Base-by-base conservation (phyloP, 169 alveolate species). In the Miamiensis avidus region DNA sequence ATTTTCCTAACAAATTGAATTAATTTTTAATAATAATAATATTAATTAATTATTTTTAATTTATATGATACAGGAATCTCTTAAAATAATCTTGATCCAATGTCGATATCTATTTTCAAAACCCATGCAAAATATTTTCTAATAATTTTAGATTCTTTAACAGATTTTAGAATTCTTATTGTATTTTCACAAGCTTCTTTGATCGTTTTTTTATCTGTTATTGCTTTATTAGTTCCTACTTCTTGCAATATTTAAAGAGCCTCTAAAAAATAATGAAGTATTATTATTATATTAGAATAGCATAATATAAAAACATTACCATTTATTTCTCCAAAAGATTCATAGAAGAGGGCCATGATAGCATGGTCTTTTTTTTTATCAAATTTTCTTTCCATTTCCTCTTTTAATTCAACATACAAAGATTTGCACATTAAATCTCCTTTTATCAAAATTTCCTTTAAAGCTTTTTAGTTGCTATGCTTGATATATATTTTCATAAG, bases 171-270 rank as follows among this genome's bases (percentile, higher is more conserved):
- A 34, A 82, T 82, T 49, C 87, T 74, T 28, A 75, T 64, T n/a
- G 82, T 82, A 26, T 82, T 81, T 82, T 82, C 82, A 82, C 87
- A 82, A n/a, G 87, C 87, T 29, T 82, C 87, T 82, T 82, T 11
- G 20, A 49, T 49, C 20, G 20, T 11, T 11, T 49, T 49, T 49
- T 49, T 20, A 49, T 49, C 69, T 11, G 20, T 20, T 11, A 49
- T 49, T 49, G 69, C 4, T 49, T 49, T 49, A 49, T 49, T 49
- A 11, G 69, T 11, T 4, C 20, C 69, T 4, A 49, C 20, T 49
- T 49, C 26, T 11, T 4, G 20, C 69, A 4, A 49, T 49, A 49
- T 20, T 49, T 49, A 4, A 4, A 49, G 20, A 49, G 69, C 69
- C 26, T 49, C 69, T 49, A 49, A 49, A 49, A 49, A 49, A 11